Evolutionary conservation across 2,329 filamentous ascomycete species (phyloP), one percentile per base, ranked within the genome.

Genomic region (Clonostachys byssicola): DNA sequence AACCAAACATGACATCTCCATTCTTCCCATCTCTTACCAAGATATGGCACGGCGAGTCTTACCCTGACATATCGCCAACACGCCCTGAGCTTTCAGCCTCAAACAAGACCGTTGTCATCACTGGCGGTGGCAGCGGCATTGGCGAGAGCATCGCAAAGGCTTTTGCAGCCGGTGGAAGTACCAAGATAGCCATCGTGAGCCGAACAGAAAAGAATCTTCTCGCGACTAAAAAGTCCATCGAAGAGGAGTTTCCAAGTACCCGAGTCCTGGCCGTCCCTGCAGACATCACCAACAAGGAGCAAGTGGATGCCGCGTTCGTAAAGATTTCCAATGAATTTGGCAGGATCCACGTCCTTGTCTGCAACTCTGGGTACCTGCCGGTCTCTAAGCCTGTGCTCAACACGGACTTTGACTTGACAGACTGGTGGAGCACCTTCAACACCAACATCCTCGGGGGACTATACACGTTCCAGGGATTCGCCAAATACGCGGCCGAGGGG

Each of bases 41-140:
- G 17, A 35, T 38, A 4, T 56, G 49, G 50, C 53, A 58, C 23
- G 44, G 33, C 16, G 52, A 34, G 6, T 46, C 52, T 5, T 68
- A 68, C 44, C 48, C 59, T 0, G 35, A 49, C 18, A 64, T 68
- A 45, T 57, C 55, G 0, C 62, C 66, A 2, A 38, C 43, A 2
- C 56, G 60, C 5, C 60, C 62, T 0, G 61, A 64, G 43, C 56
- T 69, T 5, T 64, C 60, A 0, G 61, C 59, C 3, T 53, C 51
- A 4, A 63, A 63, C 33, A 52, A 54, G 42, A 53, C 52, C 4
- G 51, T 46, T 13, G 42, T 52, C 6, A 23, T 53, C 13, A 54
- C 49, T 3, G 52, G 52, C 17, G 51, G 44, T 8, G 49, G 47
- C 10, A 42, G 38, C 30, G 51, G 52, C 8, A 54, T 54, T 33